Evolutionary conservation across 208 protist species (phyloP), one percentile per base, ranked within the genome.

Genomic region (Wallacemonas collosoma): DNA sequence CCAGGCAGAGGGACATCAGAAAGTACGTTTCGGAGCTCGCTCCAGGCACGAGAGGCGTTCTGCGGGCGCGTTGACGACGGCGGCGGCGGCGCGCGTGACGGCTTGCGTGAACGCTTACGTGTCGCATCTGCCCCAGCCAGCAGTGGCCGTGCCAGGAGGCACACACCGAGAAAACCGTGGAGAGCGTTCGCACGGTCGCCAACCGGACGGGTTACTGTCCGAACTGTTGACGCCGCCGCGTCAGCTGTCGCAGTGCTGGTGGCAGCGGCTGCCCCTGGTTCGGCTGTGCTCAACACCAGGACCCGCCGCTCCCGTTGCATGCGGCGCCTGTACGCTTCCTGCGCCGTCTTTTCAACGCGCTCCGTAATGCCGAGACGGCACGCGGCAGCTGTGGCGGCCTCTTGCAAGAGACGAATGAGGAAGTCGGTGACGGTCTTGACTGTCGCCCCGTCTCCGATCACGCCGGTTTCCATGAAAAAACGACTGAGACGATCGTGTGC

Each of bases 311-410:
- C 41, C 5, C 60, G 50, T 36, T 69, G 64, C 47, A 17, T n/a
- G 35, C 44, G 60, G 17, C 36, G 70, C 12, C 53, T 73, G 12
- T 69, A 63, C 56, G 44, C 50, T 51, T 64, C 53, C 7, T 57
- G 71, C 5, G 76, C 75, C 38, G 65, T 56, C 57, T 88, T 79
- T 44, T 88, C 82, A 26, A 87, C 36, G 3, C 50, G 45, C 12
- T 76, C 74, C 0, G 76, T 55, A 54, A 87, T 69, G 41, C 83
- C 82, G 12, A 80, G 50, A 2, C 86, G 86, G 54, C 76, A 84
- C 36, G 79, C 44, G 2, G 86, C 86, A 4, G 81, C 83, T 53
- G 86, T 62, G 17, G 80, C 83, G 5, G 86, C 86, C 69, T 88
- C 77, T n/a, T 66, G 55, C 38, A 83, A 4, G 5, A 83, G 44